These are phyloP conservation scores for Lipomyces kockii DNA, from an alignment of 805 yeast species.

Conservation along the genomic window DNA sequence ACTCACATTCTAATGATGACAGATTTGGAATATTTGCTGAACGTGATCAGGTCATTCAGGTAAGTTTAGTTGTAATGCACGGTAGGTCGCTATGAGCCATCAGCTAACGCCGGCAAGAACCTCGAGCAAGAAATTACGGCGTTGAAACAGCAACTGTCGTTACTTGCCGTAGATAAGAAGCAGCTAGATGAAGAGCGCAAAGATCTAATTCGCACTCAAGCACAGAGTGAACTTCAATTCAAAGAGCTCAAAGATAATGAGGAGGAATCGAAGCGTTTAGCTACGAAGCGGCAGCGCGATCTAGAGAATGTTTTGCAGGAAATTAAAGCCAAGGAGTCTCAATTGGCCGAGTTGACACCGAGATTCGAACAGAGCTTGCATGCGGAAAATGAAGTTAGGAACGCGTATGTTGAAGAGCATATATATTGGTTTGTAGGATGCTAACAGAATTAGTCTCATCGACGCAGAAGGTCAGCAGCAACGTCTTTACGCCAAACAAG, in stretches of 20 bases:
- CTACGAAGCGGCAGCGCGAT: slow-evolving; percentile 38
- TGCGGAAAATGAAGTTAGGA: slow-evolving; percentile 30
- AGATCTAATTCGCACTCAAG: slow-evolving; percentile 51
- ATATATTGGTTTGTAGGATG: neutral
- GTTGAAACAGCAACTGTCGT: slow-evolving; percentile 55
- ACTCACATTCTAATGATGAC: slow-evolving; percentile 57
- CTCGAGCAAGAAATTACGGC: slow-evolving; percentile 49
- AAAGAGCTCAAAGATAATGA: slow-evolving; percentile 41
- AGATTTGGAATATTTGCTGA: slow-evolving; percentile 62
- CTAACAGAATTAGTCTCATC: slow-evolving; percentile 8
- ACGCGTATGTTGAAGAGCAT: slow-evolving; percentile 9
- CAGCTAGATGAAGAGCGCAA: slow-evolving; percentile 56
- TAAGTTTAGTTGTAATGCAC: neutral
- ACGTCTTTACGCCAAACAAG: slow-evolving; percentile 68
- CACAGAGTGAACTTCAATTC: slow-evolving; percentile 45
- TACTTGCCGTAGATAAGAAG: slow-evolving; percentile 60
- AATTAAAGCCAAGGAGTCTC: slow-evolving; percentile 23
- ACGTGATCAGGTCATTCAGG: slow-evolving; percentile 53
- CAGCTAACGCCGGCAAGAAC: neutral
- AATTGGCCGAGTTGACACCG: slow-evolving; percentile 19
- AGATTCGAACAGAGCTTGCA: slow-evolving; percentile 27
- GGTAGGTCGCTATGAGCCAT: neutral
- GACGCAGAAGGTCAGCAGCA: slow-evolving; percentile 39
- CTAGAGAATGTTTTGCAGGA: slow-evolving; percentile 19
- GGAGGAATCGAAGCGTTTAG: slow-evolving; percentile 25